These are phyloP conservation scores for Solanum virginianum DNA, from an alignment of 257 asterid species.

Conservation along the genomic window DNA sequence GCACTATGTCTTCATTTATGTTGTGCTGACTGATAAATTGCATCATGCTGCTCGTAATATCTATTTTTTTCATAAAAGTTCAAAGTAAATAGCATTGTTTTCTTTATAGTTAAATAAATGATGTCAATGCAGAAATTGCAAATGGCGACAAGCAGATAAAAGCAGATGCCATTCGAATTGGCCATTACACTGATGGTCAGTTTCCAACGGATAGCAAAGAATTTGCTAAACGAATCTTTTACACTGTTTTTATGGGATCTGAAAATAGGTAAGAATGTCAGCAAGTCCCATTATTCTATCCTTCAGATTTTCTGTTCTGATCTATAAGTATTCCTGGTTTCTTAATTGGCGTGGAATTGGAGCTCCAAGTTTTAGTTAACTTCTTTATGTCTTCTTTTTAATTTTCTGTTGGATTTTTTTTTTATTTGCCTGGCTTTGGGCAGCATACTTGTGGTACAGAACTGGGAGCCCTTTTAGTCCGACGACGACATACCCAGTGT, in stretches of 20 bases:
- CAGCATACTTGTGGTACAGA: neutral
- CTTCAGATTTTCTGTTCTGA: neutral
- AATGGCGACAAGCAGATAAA: constrained; percentile 81
- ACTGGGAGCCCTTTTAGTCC: neutral
- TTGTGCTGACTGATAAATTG: neutral
- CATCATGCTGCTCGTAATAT: neutral
- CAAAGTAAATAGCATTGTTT: neutral
- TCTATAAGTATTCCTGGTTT: neutral
- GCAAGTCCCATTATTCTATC: neutral
- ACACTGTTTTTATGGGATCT: constrained; percentile 90
- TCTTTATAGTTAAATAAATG: neutral
- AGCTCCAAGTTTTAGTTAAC: neutral
- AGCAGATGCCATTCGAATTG: constrained; percentile 82
- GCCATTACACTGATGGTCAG: constrained; percentile 63
- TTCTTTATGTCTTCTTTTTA: neutral
- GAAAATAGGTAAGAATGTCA: constrained; percentile 63
- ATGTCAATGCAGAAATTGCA: constrained; percentile 44
- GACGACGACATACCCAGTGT: neutral
- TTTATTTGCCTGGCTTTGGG: neutral
- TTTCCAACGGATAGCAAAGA: constrained; percentile 84
- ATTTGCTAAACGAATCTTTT: constrained; percentile 80
- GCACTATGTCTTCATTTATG: neutral
- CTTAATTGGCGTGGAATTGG: neutral
- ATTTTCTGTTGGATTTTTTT: neutral
- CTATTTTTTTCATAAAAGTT: neutral